Evolutionary conservation across 306 rosid species (phyloP).

Genomic region (Corylus heterophylla): DNA sequence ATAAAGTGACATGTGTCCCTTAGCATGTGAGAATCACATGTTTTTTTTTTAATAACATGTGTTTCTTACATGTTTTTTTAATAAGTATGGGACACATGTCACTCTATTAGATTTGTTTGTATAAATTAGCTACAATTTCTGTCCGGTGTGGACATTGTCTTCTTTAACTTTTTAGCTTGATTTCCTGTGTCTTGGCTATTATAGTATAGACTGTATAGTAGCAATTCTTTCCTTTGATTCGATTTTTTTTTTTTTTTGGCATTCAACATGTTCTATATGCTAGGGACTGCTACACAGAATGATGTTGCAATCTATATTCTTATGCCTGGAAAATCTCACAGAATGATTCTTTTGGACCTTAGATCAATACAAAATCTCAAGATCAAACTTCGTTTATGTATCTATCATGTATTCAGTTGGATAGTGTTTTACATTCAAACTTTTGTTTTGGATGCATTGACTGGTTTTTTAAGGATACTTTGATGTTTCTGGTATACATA

Average conservation of each 20-base stretch:
- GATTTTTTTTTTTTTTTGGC: neutral
- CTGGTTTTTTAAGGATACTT: neutral
- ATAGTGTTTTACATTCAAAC: neutral
- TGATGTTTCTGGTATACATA: neutral
- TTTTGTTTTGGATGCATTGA: neutral
- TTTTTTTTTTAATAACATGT: too few relatives aligned
- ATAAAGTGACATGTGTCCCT: too few relatives aligned
- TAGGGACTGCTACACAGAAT: neutral
- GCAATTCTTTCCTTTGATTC: neutral
- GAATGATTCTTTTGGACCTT: neutral
- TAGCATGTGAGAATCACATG: too few relatives aligned
- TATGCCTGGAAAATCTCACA: neutral
- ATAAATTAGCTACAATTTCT: too few relatives aligned
- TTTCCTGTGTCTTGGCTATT: neutral
- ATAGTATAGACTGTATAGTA: neutral
- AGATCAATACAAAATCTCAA: neutral
- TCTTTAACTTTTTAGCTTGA: constrained; percentile 5
- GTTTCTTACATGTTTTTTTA: too few relatives aligned
- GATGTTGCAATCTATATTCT: neutral
- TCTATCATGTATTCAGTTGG: neutral
- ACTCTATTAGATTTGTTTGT: too few relatives aligned
- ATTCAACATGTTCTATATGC: neutral
- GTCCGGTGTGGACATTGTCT: neutral
- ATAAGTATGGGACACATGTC: too few relatives aligned
- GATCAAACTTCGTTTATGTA: neutral